Evolutionary conservation across 1,139 yeast species (phyloP).

Genomic region (Sugiyamaella paludigena): DNA sequence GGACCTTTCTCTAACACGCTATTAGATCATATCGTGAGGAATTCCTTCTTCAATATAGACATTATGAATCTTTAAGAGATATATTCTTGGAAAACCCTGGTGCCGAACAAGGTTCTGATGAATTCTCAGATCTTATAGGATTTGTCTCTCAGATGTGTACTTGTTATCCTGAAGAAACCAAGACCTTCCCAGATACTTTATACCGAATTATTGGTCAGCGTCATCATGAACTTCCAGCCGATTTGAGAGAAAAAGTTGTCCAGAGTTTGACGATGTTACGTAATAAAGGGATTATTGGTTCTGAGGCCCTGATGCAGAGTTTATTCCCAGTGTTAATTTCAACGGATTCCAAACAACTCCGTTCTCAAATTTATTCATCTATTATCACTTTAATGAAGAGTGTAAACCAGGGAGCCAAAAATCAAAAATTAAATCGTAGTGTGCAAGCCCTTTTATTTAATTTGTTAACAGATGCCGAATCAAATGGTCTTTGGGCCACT

Average conservation of each 20-base stretch:
- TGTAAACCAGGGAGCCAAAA: constrained; percentile 79
- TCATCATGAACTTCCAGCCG: constrained; percentile 80
- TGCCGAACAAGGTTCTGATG: constrained; percentile 57
- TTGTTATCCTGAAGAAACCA: constrained; percentile 88
- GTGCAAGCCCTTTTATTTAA: constrained; percentile 91
- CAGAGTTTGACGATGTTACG: constrained; percentile 87
- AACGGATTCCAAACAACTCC: constrained; percentile 76
- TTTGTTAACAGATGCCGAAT: constrained; percentile 63
- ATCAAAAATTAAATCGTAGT: constrained; percentile 81
- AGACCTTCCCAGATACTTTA: constrained; percentile 76
- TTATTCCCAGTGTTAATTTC: constrained; percentile 74
- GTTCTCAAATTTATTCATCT: constrained; percentile 79
- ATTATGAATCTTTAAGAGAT: constrained; percentile 86
- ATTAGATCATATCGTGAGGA: constrained; percentile 77
- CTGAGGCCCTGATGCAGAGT: constrained; percentile 80
- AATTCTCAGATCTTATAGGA: constrained; percentile 81
- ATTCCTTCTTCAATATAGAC: constrained; percentile 86
- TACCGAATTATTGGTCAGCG: constrained; percentile 64
- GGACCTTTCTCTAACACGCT: not conserved
- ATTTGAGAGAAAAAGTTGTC: constrained; percentile 84
- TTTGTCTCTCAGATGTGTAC: constrained; percentile 88
- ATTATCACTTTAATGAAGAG: constrained; percentile 73
- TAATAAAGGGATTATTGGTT: constrained; percentile 75
- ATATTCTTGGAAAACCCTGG: constrained; percentile 67
- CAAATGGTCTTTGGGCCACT: constrained; percentile 90